These are phyloP conservation scores for Nyssa sinensis DNA, from an alignment of 148 eudicot species.

Conservation along the genomic window DNA sequence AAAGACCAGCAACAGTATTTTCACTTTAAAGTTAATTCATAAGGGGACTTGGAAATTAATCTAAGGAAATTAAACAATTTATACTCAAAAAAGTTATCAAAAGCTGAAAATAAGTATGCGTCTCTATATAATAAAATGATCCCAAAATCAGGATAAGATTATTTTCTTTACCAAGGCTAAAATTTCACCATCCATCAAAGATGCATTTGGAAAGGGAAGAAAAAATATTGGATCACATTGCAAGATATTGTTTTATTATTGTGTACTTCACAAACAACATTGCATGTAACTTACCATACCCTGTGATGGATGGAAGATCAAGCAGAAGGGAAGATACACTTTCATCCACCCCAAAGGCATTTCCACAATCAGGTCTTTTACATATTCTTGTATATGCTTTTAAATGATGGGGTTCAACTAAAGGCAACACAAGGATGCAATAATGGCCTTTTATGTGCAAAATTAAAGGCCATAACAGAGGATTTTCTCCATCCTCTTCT, in stretches of 20 bases:
- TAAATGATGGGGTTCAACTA: constrained; percentile 84
- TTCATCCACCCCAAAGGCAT: constrained; percentile 73
- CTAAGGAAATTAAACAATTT: neutral
- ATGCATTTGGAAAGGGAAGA: neutral
- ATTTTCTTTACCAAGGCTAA: neutral
- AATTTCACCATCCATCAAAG: constrained; percentile 8
- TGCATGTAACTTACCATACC: constrained; percentile 82
- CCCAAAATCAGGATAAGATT: too few species aligned
- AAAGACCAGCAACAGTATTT: neutral
- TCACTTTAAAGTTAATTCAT: neutral
- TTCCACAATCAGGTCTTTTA: constrained; percentile 78
- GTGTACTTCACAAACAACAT: constrained; percentile 1
- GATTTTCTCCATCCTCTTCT: constrained; percentile 46
- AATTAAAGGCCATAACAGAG: constrained; percentile 78
- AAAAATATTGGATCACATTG: neutral
- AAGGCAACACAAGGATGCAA: constrained; percentile 71
- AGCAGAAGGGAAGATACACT: constrained; percentile 79
- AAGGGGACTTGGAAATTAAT: neutral
- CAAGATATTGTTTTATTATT: neutral
- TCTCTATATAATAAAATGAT: neutral
- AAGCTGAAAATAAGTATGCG: neutral
- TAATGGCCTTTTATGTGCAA: constrained; percentile 76
- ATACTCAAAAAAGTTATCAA: neutral
- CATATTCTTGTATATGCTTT: constrained; percentile 60
- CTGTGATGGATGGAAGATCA: constrained; percentile 96